Base-by-base conservation (phyloP, 2,329 filamentous ascomycete species). In the Alternaria sp. region DNA sequence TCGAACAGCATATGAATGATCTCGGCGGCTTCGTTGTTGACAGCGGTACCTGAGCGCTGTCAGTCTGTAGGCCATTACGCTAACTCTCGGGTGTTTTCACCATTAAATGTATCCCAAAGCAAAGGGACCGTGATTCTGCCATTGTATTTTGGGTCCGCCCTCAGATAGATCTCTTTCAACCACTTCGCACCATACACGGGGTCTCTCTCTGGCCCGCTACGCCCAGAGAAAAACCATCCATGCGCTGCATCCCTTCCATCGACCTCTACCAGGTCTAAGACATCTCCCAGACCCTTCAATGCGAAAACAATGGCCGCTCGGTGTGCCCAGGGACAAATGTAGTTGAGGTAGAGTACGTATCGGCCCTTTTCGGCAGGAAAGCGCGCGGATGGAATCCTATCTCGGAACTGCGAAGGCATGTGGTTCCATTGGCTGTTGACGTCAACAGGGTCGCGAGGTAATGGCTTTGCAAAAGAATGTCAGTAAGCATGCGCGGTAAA, bases 121-220 rank as follows among this genome's bases (percentile, higher is more conserved):
- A 92, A 87, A 0, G 93, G 93, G 20, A 96, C 91, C 0, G 92
- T 95, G 75, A 92, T 93, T n/a, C 93, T 85, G 14, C 75, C 74
- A 11, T 62, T 67, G 49, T 77, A 77, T 8, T 64, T 48, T 3
- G 88, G 84, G 68, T 93, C 86, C 7, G 86, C 87, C 64, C 85
- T 84, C 77, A 92, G 87, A 81, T 96, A 96, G 42, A 96, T 76
- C 49, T 95, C 82, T 56, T 89, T 87, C 44, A 78, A 34, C 57
- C 68, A 75, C 48, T 74, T 61, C 70, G 71, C 67, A 51, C 75
- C 75, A 42, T 72, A 68, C 8, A 73, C 48, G 16, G 75, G 76
- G 43, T 77, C 74, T 14, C 54, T 53, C 4, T 64, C 62, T 18
- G 72, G 73, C 0, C 76, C 76, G 20, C 64, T 66, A 6, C 41